Evolutionary conservation across 2,329 filamentous ascomycete genomes (phyloP), one percentile per base, ranked within the genome.

Genomic region (Furcasterigmium sp.): DNA sequence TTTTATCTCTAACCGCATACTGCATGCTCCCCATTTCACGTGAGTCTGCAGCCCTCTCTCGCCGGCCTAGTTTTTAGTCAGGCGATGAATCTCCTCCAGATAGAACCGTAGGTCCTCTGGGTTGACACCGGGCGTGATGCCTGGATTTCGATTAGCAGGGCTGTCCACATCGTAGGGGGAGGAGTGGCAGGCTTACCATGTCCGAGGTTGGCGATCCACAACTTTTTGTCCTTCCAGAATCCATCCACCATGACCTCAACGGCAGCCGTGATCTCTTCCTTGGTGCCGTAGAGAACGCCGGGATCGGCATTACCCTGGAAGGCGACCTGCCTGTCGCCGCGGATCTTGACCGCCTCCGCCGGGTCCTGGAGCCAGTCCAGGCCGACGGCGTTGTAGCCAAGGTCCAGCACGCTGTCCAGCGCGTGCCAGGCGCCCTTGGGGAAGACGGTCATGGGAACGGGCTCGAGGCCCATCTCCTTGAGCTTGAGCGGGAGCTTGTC

Each of bases 381-480:
- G 5, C 93, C 89, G 44, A 98, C 86, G 29, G 96, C 89, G 58
- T 97, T 80, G 71, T 97, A 98, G 32, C 90, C 91, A 14, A 91
- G 79, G 57, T 90, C 73, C 69, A 91, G 96, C 17, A 93, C 78
- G 25, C 87, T 82, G 54, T 96, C 87, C 39, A 98, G 75, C 4
- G 90, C 89, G 64, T 95, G 93, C 87, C 93, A 97, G 10, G 93
- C 91, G 10, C 93, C 93, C 72, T 98, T 98, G 28, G 93, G 90
- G 64, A 98, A 98, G 19, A 97, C 90, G 5, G 91, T 94, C 91
- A 97, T 96, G 3, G 93, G 93, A 3, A 98, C 91, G 10, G 72
- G 75, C 45, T 91, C 86, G 41, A 91, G 68, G 0, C 83, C 82
- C 59, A 94, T 74, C 60, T 87, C 85, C 53, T 78, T 71, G 45